Evolutionary conservation across 768 basidiomycete genomes (phyloP).

Genomic region (Leccinum pellstonianum): DNA sequence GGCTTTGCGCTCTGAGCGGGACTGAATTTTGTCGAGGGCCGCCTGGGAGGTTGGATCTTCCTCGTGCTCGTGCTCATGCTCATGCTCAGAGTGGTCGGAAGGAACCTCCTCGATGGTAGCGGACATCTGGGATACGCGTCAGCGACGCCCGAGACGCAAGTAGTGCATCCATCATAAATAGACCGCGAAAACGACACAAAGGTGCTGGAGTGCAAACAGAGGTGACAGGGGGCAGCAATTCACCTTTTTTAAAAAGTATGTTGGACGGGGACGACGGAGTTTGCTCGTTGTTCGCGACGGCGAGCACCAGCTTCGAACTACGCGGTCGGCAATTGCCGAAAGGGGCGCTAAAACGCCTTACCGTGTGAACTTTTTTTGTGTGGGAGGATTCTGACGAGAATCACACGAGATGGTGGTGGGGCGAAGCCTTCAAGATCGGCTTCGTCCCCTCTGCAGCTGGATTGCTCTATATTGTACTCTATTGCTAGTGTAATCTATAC

Average conservation of each 20-base stretch:
- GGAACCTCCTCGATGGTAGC: slow-evolving; percentile 75
- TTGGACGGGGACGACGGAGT: slow-evolving; percentile 15
- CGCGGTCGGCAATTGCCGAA: slow-evolving; percentile 30
- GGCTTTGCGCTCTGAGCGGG: slow-evolving; percentile 92
- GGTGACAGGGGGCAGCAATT: neutral
- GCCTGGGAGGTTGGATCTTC: slow-evolving; percentile 84
- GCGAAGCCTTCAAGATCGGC: too few species aligned
- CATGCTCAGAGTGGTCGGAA: slow-evolving; percentile 78
- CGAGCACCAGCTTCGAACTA: slow-evolving; percentile 24
- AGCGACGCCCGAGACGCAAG: slow-evolving; percentile 31
- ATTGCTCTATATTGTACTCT: too few species aligned
- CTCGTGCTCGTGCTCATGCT: slow-evolving; percentile 69
- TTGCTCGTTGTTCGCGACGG: slow-evolving; percentile 37
- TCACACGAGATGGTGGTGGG: too few species aligned
- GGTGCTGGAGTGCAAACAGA: neutral
- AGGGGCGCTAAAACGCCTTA: neutral
- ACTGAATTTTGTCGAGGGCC: slow-evolving; percentile 90
- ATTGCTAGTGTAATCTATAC: too few species aligned
- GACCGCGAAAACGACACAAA: neutral
- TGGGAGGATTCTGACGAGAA: too few species aligned
- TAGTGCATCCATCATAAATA: slow-evolving; percentile 30
- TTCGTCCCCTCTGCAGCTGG: too few species aligned
- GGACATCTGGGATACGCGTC: slow-evolving; percentile 54
- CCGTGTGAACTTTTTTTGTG: too few species aligned
- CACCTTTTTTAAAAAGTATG: slow-evolving; percentile 24